Percentiles rank a stretch among this genome's conserved stretches.
phyloP scores from a whole-genome alignment of 306 rosid genomes.

The Delonix regia region DNA sequence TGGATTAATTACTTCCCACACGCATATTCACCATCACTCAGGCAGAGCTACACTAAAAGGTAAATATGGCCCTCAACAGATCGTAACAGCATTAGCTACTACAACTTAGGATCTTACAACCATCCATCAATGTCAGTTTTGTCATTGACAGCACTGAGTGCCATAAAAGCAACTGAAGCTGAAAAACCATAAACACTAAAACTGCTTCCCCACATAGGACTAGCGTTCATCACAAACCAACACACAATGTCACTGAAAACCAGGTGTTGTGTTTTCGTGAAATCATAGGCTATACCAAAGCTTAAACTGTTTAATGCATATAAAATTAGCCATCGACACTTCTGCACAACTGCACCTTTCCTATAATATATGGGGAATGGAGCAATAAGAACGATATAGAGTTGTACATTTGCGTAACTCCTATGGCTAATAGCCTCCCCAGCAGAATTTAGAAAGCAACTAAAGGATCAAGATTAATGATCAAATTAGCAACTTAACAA shows the following conservation, averaged over 20 bases:
- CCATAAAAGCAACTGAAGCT: background rate
- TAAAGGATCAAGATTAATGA: no score
- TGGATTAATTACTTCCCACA: background rate
- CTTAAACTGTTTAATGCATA: background rate
- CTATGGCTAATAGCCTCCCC: no score
- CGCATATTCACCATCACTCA: background rate
- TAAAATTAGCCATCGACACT: constrained; percentile 1
- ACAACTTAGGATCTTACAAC: no score
- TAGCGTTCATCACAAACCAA: background rate
- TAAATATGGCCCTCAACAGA: constrained; percentile 1
- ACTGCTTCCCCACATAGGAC: background rate
- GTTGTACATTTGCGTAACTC: no score
- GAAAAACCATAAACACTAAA: background rate
- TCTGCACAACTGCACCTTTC: background rate
- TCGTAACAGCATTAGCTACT: background rate
- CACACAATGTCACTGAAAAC: background rate
- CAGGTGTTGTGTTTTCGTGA: background rate
- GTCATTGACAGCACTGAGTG: background rate
- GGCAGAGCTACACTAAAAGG: background rate
- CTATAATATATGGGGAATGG: background rate
- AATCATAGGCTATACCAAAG: background rate
- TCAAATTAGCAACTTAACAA: no score
- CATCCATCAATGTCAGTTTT: constrained; percentile 2
- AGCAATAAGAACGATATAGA: background rate
- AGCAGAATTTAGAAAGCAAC: no score